Evolutionary conservation across 192 early-diverging fungal species (phyloP).

Genomic region (Lobulomyces angularis): DNA sequence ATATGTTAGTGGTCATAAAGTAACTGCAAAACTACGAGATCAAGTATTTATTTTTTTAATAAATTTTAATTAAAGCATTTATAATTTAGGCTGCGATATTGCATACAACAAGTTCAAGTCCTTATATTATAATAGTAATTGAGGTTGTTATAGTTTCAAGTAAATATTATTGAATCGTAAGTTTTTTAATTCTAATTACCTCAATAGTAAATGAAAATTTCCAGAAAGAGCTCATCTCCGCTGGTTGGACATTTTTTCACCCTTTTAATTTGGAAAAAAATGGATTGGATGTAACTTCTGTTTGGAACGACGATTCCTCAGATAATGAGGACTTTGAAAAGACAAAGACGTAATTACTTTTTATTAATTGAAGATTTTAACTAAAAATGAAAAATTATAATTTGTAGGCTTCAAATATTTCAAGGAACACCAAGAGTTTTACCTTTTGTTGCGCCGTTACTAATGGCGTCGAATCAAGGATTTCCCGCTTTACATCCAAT

Average conservation of each 20-base stretch:
- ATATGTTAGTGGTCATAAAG: constrained; percentile 14
- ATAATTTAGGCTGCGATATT: neutral
- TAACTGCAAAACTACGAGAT: constrained; percentile 22
- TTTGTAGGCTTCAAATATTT: constrained; percentile 21
- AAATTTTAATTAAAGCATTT: constrained; percentile 3
- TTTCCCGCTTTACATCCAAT: constrained; percentile 13
- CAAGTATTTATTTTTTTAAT: constrained; percentile 23
- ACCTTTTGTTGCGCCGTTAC: constrained; percentile 15
- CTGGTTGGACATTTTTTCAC: constrained; percentile 34
- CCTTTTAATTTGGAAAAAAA: constrained; percentile 22
- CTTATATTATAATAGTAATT: no score
- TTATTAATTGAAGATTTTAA: neutral
- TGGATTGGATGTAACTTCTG: constrained; percentile 10
- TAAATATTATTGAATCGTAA: no score
- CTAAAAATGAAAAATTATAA: neutral
- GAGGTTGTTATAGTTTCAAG: no score
- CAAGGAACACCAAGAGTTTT: constrained; percentile 24
- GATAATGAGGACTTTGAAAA: neutral
- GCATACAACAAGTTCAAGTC: neutral
- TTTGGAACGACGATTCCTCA: constrained; percentile 13
- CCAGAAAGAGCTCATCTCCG: constrained; percentile 9
- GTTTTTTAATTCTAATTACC: neutral
- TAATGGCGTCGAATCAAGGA: constrained; percentile 3
- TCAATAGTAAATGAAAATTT: neutral
- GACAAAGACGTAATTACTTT: neutral